Percentiles rank a stretch among this genome's conserved stretches.
These are phyloP conservation scores for Colletotrichum acutatum DNA, from an alignment of 2,329 filamentous ascomycete species.

Conservation along the genomic window DNA sequence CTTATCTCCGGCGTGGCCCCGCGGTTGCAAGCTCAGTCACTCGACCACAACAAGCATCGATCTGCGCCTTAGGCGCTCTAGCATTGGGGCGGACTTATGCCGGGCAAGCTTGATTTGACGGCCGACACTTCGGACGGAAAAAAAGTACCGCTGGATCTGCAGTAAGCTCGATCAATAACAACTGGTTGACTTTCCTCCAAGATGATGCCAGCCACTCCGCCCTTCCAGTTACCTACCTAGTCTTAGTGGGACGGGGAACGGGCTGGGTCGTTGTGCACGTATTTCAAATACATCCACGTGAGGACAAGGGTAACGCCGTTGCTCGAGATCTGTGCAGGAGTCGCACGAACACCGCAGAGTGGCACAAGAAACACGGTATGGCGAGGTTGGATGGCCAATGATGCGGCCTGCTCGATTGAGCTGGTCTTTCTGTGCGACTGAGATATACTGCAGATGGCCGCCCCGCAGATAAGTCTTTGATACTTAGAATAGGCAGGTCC, in stretches of 20 bases:
- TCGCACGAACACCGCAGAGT: neutral
- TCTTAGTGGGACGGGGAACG: neutral
- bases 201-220: neutral
- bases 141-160: neutral
- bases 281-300: neutral
- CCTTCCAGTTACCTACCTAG: neutral
- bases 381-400: neutral
- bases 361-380: neutral
- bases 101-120: neutral
- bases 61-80: neutral
- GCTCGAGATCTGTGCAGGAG: slow-evolving; percentile 9
- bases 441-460: neutral
- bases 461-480: neutral
- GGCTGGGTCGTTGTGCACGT: neutral
- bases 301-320: slow-evolving; percentile 14
- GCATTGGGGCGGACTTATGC: no score
- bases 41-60: neutral
- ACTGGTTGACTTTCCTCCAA: neutral
- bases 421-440: neutral
- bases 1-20: neutral
- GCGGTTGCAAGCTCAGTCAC: neutral
- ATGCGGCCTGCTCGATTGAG: neutral
- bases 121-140: neutral
- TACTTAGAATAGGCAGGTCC: neutral
- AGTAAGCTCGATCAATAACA: neutral